Percentiles rank a stretch among this genome's conserved stretches.
phyloP scores from a whole-genome alignment of 1,284 basidiomycete species.

The Tylopilus sp. region DNA sequence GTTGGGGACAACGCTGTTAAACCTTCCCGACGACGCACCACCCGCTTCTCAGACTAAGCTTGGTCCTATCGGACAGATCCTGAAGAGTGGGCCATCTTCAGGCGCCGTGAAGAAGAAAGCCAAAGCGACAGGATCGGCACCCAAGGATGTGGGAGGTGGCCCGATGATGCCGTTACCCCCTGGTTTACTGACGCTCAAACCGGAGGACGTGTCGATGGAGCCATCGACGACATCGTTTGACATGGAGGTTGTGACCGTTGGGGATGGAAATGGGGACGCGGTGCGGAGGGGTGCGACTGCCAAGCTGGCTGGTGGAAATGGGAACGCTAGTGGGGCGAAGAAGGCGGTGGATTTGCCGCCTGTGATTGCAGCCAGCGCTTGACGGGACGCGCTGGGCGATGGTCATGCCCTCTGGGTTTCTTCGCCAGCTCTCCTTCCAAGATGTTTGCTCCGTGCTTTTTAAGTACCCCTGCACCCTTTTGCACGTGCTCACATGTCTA shows the following conservation, averaged over 20 bases:
- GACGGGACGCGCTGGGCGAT: slow-evolving; percentile 5
- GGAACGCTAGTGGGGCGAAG: slow-evolving; percentile 29
- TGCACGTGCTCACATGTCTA: slow-evolving; percentile 10
- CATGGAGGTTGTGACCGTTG: neutral
- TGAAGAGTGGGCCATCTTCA: slow-evolving; percentile 35
- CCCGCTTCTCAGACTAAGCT: slow-evolving; percentile 58
- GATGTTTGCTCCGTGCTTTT: neutral
- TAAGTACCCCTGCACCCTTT: neutral
- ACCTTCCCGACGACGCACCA: slow-evolving; percentile 57
- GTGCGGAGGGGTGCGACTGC: slow-evolving; percentile 2
- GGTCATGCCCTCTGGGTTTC: no score
- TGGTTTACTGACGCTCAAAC: slow-evolving; percentile 25
- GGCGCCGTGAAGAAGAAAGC: slow-evolving; percentile 47
- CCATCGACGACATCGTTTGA: slow-evolving; percentile 12
- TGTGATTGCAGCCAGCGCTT: slow-evolving; percentile 54
- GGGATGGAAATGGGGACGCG: slow-evolving; percentile 9
- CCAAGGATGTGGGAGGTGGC: slow-evolving; percentile 20
- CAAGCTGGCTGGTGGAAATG: slow-evolving; percentile 13
- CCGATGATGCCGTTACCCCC: slow-evolving; percentile 17
- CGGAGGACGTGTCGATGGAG: slow-evolving; percentile 27
- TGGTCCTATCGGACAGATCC: slow-evolving; percentile 71
- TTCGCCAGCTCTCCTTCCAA: neutral
- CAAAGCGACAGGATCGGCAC: slow-evolving; percentile 18
- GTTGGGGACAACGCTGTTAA: neutral
- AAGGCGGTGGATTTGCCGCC: slow-evolving; percentile 40